A percentile compares a stretch with the other conserved stretches of the same genome.
phyloP scores from a whole-genome alignment of 2,329 filamentous ascomycete genomes.

The Bimuria novae-zelandiae region DNA sequence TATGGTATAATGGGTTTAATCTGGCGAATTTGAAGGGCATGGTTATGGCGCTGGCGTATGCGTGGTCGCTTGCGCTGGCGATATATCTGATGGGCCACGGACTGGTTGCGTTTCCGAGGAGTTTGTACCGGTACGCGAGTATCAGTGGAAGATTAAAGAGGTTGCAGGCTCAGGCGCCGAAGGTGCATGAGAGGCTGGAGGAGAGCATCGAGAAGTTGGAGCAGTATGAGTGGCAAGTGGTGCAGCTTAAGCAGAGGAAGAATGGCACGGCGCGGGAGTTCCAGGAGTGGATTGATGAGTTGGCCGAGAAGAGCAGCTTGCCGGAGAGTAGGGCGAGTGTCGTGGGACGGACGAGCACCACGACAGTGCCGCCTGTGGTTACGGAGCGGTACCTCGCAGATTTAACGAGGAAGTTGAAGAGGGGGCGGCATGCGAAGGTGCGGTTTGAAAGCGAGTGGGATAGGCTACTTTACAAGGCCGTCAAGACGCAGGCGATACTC shows the following conservation, averaged over 20 bases:
- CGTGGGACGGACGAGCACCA: slow-evolving; percentile 37
- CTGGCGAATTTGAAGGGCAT: slow-evolving; percentile 77
- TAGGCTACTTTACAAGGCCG: slow-evolving; percentile 72
- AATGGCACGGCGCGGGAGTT: slow-evolving; percentile 75
- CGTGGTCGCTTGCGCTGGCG: slow-evolving; percentile 86
- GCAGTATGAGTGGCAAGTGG: slow-evolving; percentile 78
- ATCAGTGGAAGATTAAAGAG: slow-evolving; percentile 74
- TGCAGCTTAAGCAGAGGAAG: slow-evolving; percentile 79
- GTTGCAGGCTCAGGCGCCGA: slow-evolving; percentile 78
- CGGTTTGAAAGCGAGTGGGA: slow-evolving; percentile 89
- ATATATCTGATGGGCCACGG: slow-evolving; percentile 99
- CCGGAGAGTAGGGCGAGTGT: slow-evolving; percentile 60
- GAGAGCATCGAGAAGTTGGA: slow-evolving; percentile 81
- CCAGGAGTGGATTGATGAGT: slow-evolving; percentile 94
- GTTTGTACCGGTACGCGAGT: slow-evolving; percentile 77
- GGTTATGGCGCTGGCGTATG: slow-evolving; percentile 92
- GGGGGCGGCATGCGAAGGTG: slow-evolving; percentile 80
- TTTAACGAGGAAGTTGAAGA: slow-evolving; percentile 77
- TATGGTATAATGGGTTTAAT: slow-evolving; percentile 75
- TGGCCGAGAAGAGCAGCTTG: slow-evolving; percentile 75
- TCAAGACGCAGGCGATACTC: slow-evolving; percentile 77
- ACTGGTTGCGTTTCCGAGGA: slow-evolving; percentile 84
- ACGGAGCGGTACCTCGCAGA: slow-evolving; percentile 94
- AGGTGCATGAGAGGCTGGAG: slow-evolving; percentile 82
- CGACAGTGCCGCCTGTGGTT: slow-evolving; percentile 75